Base-by-base conservation (phyloP, 176 grass and related monocot species). In the Lolium perenne region DNA sequence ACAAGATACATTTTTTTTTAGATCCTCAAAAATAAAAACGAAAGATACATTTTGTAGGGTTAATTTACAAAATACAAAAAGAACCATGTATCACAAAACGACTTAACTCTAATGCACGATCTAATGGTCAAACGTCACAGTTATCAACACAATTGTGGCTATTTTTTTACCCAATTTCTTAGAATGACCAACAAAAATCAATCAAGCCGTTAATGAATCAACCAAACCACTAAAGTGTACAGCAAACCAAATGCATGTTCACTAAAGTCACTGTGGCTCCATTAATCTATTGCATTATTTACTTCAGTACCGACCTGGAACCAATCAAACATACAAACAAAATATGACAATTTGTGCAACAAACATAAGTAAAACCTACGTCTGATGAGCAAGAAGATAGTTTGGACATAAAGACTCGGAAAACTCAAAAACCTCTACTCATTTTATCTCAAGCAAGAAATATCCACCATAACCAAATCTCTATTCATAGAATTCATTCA, bases 391-490 rank as follows among this genome's bases (percentile, higher is more conserved):
- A 47, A 73, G 10, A 22, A 72, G 15, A 53, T 48, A 71, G 66
- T 56, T 47, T 8, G 10, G 43, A n/a, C 58, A 65, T 15, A 11
- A 55, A 72, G 16, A 84, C 21, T 77, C 43, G 47, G 23, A 50
- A 47, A 74, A 14, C 22, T 74, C 71, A 29, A 29, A 17, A 46
- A 74, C 71, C 71, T 78, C 65, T 40, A 84, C 43, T 45, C 22
- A 38, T 46, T 74, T 16, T 25, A 83, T 83, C 46, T 25, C 40
- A 20, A 67, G 16, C 66, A 74, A 35, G 55, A 82, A 57, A 26
- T 57, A n/a, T n/a, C 62, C 55, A 66, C 32, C 13, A 74, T 26
- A 72, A 35, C 8, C 50, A 25, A 56, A 83, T 79, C 14, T 40
- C 47, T 64, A 62, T 15, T 64, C 13, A 83, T 20, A 62, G 13